Evolutionary conservation across 2,329 filamentous ascomycete genomes (phyloP).

Genomic region (Xylariales sp.): DNA sequence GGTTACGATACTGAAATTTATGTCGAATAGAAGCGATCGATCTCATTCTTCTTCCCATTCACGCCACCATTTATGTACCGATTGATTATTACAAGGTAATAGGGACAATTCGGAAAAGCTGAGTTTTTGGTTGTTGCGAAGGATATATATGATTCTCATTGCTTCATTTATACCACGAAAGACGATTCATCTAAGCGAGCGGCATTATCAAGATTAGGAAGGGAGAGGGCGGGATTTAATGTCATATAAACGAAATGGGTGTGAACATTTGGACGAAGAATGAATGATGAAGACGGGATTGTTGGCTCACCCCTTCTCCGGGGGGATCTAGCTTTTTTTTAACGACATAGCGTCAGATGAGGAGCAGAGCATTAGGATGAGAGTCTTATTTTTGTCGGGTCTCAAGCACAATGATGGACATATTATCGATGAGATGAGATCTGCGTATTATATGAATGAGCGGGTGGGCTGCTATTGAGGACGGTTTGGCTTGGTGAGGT

Average conservation of each 20-base stretch:
- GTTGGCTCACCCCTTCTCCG: neutral
- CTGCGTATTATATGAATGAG: neutral
- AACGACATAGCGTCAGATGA: slow-evolving; percentile 2
- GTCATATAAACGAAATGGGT: neutral
- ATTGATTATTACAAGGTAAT: slow-evolving; percentile 26
- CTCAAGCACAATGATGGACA: neutral
- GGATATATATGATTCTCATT: slow-evolving; percentile 19
- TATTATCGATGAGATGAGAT: slow-evolving; percentile 4
- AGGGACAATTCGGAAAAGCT: slow-evolving; percentile 37
- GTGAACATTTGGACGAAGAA: neutral
- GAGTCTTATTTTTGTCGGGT: neutral
- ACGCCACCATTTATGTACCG: neutral
- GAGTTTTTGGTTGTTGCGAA: slow-evolving; percentile 10
- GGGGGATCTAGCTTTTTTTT: neutral
- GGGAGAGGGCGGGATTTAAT: neutral
- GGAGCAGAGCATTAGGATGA: neutral
- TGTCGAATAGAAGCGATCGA: slow-evolving; percentile 10
- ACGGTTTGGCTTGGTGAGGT: neutral
- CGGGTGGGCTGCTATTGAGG: too few species aligned
- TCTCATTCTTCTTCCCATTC: neutral
- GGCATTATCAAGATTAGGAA: slow-evolving; percentile 3
- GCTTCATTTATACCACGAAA: slow-evolving; percentile 14
- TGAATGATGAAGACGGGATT: slow-evolving; percentile 6
- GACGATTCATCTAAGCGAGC: slow-evolving; percentile 19
- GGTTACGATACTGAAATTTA: slow-evolving; percentile 12